Evolutionary conservation across 2,329 filamentous ascomycete genomes (phyloP).

Genomic region (Rhytidhysteron rufulum): DNA sequence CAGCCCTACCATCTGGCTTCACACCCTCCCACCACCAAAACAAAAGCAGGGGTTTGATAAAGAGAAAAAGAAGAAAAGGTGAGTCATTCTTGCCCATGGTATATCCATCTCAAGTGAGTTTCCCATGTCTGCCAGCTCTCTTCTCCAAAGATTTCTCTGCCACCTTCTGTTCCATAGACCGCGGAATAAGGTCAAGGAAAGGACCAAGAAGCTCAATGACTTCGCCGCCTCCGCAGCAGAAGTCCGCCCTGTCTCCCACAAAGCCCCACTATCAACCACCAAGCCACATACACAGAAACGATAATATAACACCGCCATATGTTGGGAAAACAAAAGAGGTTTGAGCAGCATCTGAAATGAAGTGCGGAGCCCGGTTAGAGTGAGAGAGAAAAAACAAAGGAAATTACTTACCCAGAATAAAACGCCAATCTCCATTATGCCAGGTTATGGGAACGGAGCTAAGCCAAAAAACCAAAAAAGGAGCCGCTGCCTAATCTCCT

Average conservation of each 20-base stretch:
- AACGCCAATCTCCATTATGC: neutral
- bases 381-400: neutral
- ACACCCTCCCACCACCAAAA: too few relatives aligned
- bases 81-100: neutral
- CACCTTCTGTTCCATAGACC: neutral
- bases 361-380: neutral
- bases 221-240: neutral
- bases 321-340: neutral
- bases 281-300: neutral
- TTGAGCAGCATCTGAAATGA: neutral
- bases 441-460: neutral
- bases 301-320: neutral
- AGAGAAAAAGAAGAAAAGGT: too few relatives aligned
- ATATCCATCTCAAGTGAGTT: neutral
- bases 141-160: neutral
- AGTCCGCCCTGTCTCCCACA: neutral
- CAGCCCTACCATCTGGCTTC: too few relatives aligned
- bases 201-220: neutral
- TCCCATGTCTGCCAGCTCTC: too few relatives aligned
- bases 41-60: too few relatives aligned
- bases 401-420: neutral
- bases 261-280: neutral
- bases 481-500: neutral
- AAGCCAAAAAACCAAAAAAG: neutral
- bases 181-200: too few relatives aligned